Percentiles rank a stretch among this genome's conserved stretches.
These are phyloP conservation scores for Arthrinium puccinioides DNA, from an alignment of 2,329 filamentous ascomycete species.

Conservation along the genomic window DNA sequence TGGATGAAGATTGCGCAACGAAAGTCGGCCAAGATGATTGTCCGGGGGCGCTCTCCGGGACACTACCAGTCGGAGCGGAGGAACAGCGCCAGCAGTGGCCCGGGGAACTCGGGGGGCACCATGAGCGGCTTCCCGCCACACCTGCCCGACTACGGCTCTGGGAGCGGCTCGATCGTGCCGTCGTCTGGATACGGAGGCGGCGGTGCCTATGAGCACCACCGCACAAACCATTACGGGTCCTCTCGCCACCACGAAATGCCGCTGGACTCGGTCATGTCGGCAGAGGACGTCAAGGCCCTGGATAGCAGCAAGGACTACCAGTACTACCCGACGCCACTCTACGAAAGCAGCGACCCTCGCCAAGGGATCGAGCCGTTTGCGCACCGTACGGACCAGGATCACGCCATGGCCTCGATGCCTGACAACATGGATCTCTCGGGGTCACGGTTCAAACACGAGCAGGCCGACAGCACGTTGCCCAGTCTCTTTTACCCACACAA, in stretches of 20 bases:
- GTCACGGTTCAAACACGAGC: conserved; percentile 43
- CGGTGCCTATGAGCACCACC: conserved; percentile 30
- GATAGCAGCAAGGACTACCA: conserved; percentile 43
- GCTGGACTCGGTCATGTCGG: conserved; percentile 27
- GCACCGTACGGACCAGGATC: conserved; percentile 24
- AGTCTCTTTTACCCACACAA: conserved; percentile 39
- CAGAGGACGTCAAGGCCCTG: conserved; percentile 10
- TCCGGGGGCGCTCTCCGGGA: conserved; percentile 75
- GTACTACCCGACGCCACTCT: conserved; percentile 45
- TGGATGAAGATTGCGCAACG: conserved; percentile 66
- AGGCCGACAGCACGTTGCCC: conserved; percentile 37
- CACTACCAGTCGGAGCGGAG: conserved; percentile 69
- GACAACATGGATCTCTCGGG: conserved; percentile 20
- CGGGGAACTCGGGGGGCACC: conserved; percentile 28
- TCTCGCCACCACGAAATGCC: conserved; percentile 41
- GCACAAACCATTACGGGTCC: conserved; percentile 26
- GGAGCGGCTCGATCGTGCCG: conserved; percentile 30
- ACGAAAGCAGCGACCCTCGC: conserved; percentile 38
- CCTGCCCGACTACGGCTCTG: conserved; percentile 29
- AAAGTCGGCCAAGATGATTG: conserved; percentile 76
- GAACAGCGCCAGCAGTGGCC: conserved; percentile 61
- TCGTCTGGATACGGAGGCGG: too few relatives aligned
- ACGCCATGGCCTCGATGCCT: conserved; percentile 19
- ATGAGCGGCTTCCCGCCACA: conserved; percentile 37
- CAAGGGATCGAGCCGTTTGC: conserved; percentile 43